These are phyloP conservation scores for Arthrobotrys sphaeroides DNA, from an alignment of 2,329 filamentous ascomycete species.

Conservation along the genomic window DNA sequence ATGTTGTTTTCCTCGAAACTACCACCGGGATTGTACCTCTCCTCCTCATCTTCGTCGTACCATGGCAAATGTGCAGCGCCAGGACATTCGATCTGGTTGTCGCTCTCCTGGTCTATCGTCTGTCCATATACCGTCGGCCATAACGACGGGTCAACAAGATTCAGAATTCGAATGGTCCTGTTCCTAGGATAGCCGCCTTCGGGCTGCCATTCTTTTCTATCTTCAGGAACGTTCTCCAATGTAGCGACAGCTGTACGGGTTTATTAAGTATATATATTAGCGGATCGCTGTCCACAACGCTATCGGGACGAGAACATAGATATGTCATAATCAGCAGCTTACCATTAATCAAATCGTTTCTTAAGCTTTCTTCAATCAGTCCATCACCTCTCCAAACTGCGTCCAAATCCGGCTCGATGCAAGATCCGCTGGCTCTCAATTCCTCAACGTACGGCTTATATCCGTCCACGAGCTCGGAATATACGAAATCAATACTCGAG, in stretches of 20 bases:
- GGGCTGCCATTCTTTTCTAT: constrained; percentile 70
- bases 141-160: constrained; percentile 72
- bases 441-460: constrained; percentile 28
- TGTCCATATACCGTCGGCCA: constrained; percentile 69
- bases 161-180: constrained; percentile 68
- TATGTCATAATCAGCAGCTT: not conserved
- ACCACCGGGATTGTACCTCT: no score
- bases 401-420: constrained; percentile 41
- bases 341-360: constrained; percentile 33
- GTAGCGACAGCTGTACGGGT: constrained; percentile 59
- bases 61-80: no score
- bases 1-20: not conserved
- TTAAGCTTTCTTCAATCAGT: constrained; percentile 23
- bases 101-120: not conserved
- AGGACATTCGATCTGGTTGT: constrained; percentile 2
- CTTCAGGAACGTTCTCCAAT: constrained; percentile 66
- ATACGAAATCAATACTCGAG: constrained; percentile 2
- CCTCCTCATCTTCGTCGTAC: no score
- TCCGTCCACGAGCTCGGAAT: constrained; percentile 23
- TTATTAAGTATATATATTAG: no score
- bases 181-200: no score
- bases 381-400: constrained; percentile 38
- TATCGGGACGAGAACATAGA: no score
- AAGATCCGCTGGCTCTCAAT: constrained; percentile 1
- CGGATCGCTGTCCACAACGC: no score